A percentile compares a stretch with the other conserved stretches of the same genome.
phyloP scores from a whole-genome alignment of 176 grass and related monocot species.

The Coix lacrymajobi region DNA sequence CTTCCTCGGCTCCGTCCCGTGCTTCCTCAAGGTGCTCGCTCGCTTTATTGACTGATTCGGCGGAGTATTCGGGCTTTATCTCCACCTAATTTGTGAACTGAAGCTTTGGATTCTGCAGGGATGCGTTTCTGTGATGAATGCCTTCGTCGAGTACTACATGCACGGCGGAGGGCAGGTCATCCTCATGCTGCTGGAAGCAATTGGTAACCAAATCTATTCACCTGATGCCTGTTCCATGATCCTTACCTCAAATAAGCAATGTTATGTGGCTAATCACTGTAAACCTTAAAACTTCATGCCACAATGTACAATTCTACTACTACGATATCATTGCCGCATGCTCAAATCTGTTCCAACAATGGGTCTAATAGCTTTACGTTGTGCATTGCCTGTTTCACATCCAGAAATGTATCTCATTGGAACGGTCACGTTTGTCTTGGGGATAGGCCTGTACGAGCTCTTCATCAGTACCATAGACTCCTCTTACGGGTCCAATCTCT shows the following conservation, averaged over 20 bases:
- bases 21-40: constrained; percentile 64
- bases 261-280: not conserved
- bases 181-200: constrained; percentile 74
- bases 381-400: not conserved
- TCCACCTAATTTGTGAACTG: not conserved
- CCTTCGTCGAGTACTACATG: constrained; percentile 57
- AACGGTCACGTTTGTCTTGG: constrained; percentile 89
- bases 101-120: constrained; percentile 32
- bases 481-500: constrained; percentile 82
- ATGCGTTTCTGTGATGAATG: constrained; percentile 57
- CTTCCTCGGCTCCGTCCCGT: constrained; percentile 68
- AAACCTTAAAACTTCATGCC: not conserved
- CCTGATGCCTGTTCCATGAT: not conserved
- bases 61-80: not conserved
- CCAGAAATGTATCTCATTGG: constrained; percentile 84
- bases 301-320: not conserved
- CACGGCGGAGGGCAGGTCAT: constrained; percentile 47
- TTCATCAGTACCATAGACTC: constrained; percentile 92
- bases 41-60: not conserved
- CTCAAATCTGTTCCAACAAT: not conserved
- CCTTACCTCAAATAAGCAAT: not conserved
- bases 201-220: constrained; percentile 47
- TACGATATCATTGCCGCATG: not conserved
- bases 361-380: not conserved
- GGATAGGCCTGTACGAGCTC: constrained; percentile 82